Base-by-base conservation (phyloP, 305 asterid genomes). In the Fraxinus ornus region DNA sequence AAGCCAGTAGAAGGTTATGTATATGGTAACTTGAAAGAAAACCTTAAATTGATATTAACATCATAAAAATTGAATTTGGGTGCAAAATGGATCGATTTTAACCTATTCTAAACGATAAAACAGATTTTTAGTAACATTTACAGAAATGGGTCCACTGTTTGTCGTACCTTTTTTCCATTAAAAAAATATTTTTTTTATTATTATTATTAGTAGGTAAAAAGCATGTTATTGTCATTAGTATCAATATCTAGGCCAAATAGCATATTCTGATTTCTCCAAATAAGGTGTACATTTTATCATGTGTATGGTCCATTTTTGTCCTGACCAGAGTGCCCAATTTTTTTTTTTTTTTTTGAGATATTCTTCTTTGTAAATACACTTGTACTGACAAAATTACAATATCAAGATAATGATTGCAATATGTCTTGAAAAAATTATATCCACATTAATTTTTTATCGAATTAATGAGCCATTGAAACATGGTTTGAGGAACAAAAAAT, bases 261-360 rank as follows among this genome's bases (percentile, higher is more conserved):
- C 36, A 33, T 33, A 33, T 33, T 33, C 36, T 33, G 36, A 33
- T 33, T 33, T 33, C 36, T 33, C 15, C 21, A 47, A 39, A 55
- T 76, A 85, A 78, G 75, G 7, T 79, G 77, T 55, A 79, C 85
- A 36, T 71, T 66, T 75, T 64, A 72, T 60, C 66, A 37, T 19
- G 22, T 52, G 9, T 33, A 75, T 81, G 85, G 87, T 81, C 85
- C 82, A 41, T 19, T 80, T 73, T 81, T 86, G 80, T 74, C 71
- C 41, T 5, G n/a, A 41, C 33, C 5, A 17, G 35, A 47, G 73
- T 12, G 76, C 57, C 79, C 79, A 78, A 28, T 5, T 52, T 15
- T 52, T 52, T 52, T 62, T 52, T 52, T 62, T 21, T 60, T 24
- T 24, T 24, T 21, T 60, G 24, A 21, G 36, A 24, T 24, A 21